Conservation (phyloP, 495 filamentous ascomycete species). For the Penicillium maclennaniae region DNA sequence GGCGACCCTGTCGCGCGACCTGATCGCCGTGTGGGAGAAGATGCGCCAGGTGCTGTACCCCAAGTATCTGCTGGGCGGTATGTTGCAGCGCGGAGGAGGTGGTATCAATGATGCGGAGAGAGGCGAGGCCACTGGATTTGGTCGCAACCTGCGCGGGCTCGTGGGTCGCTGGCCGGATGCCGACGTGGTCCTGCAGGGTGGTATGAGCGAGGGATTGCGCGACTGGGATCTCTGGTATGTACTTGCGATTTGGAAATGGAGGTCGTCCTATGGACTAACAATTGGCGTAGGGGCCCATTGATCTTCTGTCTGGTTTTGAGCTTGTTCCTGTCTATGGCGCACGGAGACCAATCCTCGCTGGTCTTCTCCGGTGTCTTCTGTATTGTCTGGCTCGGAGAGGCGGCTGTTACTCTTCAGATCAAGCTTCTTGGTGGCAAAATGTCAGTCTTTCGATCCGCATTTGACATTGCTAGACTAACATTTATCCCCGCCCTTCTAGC, state of each 20-base stretch:
- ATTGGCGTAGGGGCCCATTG: conserved; percentile 65
- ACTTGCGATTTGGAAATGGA: no score
- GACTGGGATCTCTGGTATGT: conserved; percentile 94
- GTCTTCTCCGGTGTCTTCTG: conserved; percentile 97
- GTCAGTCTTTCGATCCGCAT: conserved; percentile 50
- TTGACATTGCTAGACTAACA: conserved; percentile 19
- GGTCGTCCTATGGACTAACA: not conserved
- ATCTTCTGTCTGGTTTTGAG: conserved; percentile 88
- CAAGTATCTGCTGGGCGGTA: conserved; percentile 80
- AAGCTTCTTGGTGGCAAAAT: conserved; percentile 96
- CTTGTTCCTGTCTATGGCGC: conserved; percentile 76
- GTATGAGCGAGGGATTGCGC: conserved; percentile 80
- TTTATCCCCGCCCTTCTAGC: conserved; percentile 40
- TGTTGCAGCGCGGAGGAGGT: conserved; percentile 61
- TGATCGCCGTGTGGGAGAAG: conserved; percentile 93
- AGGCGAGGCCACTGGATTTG: conserved; percentile 58
- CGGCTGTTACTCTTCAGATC: conserved; percentile 97
- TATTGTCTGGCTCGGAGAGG: conserved; percentile 94
- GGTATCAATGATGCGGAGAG: conserved; percentile 65
- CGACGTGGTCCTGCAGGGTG: conserved; percentile 66
- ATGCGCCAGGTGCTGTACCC: conserved; percentile 98
- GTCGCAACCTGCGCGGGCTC: conserved; percentile 60
- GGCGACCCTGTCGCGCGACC: conserved; percentile 87
- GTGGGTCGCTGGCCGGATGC: conserved; percentile 69
- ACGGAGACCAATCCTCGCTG: conserved; percentile 70